phyloP scores from a whole-genome alignment of 345 rosid genomes.

The Citrus mangshanensis region DNA sequence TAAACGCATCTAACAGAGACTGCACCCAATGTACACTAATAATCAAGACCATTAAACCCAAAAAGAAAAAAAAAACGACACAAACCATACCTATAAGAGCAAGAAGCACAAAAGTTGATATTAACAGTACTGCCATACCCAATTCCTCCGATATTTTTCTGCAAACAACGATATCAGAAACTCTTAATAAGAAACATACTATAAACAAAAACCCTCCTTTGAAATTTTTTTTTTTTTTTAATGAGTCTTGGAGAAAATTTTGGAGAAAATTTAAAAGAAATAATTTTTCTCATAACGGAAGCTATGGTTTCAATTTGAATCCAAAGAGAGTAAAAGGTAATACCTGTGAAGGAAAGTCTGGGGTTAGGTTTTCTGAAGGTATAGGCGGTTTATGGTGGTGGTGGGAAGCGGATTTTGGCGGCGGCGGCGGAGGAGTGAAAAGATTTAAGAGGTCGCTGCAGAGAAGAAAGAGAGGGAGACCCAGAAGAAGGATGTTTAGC shows the following conservation, averaged over 20 bases:
- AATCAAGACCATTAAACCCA: background rate
- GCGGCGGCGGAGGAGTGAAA: slow-evolving; percentile 61
- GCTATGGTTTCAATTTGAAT: background rate
- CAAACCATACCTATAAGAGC: slow-evolving; percentile 61
- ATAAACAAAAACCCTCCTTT: background rate
- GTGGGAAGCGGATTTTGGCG: slow-evolving; percentile 34
- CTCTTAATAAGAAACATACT: background rate
- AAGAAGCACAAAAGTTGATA: slow-evolving; percentile 82
- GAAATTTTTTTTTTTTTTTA: too few relatives aligned
- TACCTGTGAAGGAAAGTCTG: slow-evolving; percentile 50
- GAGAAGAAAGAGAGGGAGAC: slow-evolving; percentile 61
- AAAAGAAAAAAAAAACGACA: background rate
- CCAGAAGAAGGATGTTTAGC: slow-evolving; percentile 49
- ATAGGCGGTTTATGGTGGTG: slow-evolving; percentile 24
- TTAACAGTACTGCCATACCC: slow-evolving; percentile 65
- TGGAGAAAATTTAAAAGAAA: background rate
- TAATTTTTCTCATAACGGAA: background rate
- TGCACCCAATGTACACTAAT: background rate
- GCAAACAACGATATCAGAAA: slow-evolving; percentile 3
- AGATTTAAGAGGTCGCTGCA: slow-evolving; percentile 61
- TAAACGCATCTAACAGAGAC: background rate
- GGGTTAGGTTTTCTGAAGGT: slow-evolving; percentile 36
- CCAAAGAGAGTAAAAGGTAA: background rate
- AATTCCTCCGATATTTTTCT: slow-evolving; percentile 51
- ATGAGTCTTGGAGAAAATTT: background rate